These are phyloP conservation scores for Chlorella vulgaris DNA, from an alignment of 139 green algal genomes.

Conservation along the genomic window DNA sequence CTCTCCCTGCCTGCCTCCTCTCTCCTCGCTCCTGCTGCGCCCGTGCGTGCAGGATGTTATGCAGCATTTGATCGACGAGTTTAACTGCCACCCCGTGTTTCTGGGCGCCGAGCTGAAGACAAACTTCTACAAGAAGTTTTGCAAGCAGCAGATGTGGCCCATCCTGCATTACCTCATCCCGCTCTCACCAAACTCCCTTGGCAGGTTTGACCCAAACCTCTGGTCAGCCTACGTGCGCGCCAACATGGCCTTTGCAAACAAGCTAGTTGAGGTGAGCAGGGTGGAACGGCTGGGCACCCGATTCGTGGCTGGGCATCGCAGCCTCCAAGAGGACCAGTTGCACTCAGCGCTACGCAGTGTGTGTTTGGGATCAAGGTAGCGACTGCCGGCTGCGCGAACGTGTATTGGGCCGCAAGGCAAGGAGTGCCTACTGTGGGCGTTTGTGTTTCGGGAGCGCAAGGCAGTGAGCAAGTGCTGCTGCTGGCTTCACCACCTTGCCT, in stretches of 20 bases:
- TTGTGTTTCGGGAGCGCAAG: too few species aligned
- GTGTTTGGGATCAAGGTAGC: too few species aligned
- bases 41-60: slow-evolving; percentile 75
- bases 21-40: background rate
- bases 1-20: background rate
- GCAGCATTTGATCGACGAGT: slow-evolving; percentile 71
- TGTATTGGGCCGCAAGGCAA: too few species aligned
- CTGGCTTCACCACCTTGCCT: background rate
- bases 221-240: slow-evolving; percentile 97
- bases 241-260: slow-evolving; percentile 93
- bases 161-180: slow-evolving; percentile 98
- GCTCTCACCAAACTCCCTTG: slow-evolving; percentile 69
- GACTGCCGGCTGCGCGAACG: too few species aligned
- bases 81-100: slow-evolving; percentile 93
- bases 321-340: background rate
- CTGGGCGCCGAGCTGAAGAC: slow-evolving; percentile 83
- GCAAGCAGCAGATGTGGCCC: slow-evolving; percentile 99
- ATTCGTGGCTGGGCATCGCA: background rate
- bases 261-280: slow-evolving; percentile 67
- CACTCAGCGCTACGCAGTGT: background rate
- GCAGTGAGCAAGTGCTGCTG: too few species aligned
- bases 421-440: background rate
- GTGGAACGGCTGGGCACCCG: too few species aligned
- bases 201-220: slow-evolving; percentile 86
- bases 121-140: slow-evolving; percentile 96